Evolutionary conservation across 495 filamentous ascomycete genomes (phyloP).

Genomic region (Chaetomidium leptoderma): DNA sequence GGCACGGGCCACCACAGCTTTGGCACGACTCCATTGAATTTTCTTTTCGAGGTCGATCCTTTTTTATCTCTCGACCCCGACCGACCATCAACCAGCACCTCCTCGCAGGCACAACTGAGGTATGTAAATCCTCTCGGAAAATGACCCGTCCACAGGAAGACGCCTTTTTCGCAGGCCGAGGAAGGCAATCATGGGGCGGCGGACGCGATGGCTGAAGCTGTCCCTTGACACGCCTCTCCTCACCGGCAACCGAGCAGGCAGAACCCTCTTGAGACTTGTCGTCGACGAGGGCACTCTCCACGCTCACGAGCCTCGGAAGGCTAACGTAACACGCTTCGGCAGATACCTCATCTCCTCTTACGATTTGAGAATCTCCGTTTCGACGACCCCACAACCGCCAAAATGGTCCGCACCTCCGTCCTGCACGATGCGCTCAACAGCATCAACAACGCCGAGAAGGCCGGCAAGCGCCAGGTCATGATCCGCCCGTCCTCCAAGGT

Average conservation of each 20-base stretch:
- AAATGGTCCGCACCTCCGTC: conserved; percentile 97
- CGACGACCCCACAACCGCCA: conserved; percentile 50
- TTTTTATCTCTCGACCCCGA: not conserved
- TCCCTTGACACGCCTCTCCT: conserved; percentile 66
- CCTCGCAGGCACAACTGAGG: conserved; percentile 30
- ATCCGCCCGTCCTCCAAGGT: conserved; percentile 97
- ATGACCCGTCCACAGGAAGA: conserved; percentile 36
- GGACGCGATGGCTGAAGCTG: conserved; percentile 12
- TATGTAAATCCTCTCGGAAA: conserved; percentile 34
- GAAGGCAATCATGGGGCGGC: conserved; percentile 44
- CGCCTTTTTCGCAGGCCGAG: conserved; percentile 47
- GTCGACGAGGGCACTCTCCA: conserved; percentile 80
- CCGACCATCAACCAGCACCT: conserved; percentile 17
- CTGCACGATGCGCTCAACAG: conserved; percentile 98
- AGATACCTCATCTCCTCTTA: conserved; percentile 72
- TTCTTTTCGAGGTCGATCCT: not conserved
- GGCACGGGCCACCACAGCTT: conserved; percentile 30
- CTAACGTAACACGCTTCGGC: conserved; percentile 54
- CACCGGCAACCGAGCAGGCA: conserved; percentile 76
- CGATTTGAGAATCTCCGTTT: conserved; percentile 73
- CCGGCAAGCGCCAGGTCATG: conserved; percentile 95
- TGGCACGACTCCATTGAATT: conserved; percentile 7
- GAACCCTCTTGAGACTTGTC: conserved; percentile 64
- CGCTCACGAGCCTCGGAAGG: conserved; percentile 76
- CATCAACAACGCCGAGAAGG: conserved; percentile 99